phyloP scores from a whole-genome alignment of 2,329 filamentous ascomycete species.

The Sarocladiaceae sp. region DNA sequence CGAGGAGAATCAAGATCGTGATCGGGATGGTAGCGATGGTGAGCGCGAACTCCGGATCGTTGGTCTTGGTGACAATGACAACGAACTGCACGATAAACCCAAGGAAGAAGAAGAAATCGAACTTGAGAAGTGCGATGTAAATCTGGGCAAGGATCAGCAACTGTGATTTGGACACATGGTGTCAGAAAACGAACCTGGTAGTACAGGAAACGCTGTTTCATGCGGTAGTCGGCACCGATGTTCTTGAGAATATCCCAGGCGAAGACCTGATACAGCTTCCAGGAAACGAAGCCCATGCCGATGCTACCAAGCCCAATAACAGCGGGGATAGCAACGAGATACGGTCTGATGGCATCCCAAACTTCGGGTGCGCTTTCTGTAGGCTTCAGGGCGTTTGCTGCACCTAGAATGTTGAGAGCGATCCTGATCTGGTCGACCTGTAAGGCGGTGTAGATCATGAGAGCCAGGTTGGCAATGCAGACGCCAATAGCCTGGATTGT shows the following conservation, averaged over 20 bases:
- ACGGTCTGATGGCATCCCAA: conserved; percentile 65
- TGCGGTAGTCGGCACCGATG: conserved; percentile 91
- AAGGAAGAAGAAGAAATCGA: conserved; percentile 99
- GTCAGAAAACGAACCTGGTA: conserved; percentile 66
- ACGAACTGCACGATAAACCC: conserved; percentile 98
- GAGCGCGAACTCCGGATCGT: conserved; percentile 71
- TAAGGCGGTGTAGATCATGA: conserved; percentile 87
- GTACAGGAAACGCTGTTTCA: conserved; percentile 93
- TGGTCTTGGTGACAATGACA: conserved; percentile 70
- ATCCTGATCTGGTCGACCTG: conserved; percentile 85
- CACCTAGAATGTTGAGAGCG: conserved; percentile 54
- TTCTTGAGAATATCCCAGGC: conserved; percentile 99
- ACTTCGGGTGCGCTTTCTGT: conserved; percentile 36
- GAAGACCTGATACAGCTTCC: conserved; percentile 97
- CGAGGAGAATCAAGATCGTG: conserved; percentile 80
- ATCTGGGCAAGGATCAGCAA: conserved; percentile 49
- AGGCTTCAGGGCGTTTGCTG: conserved; percentile 36
- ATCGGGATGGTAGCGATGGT: conserved; percentile 87
- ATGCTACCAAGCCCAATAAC: conserved; percentile 73
- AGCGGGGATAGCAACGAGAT: conserved; percentile 77
- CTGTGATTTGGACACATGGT: neutral
- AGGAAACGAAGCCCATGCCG: conserved; percentile 69
- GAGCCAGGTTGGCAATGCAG: conserved; percentile 83
- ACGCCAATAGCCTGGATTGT: conserved; percentile 97
- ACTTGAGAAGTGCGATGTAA: conserved; percentile 95